A percentile compares a stretch with the other conserved stretches of the same genome.
Evolutionary conservation across 768 basidiomycete species (phyloP).

Genomic region (Phanerodontia chrysosporium): DNA sequence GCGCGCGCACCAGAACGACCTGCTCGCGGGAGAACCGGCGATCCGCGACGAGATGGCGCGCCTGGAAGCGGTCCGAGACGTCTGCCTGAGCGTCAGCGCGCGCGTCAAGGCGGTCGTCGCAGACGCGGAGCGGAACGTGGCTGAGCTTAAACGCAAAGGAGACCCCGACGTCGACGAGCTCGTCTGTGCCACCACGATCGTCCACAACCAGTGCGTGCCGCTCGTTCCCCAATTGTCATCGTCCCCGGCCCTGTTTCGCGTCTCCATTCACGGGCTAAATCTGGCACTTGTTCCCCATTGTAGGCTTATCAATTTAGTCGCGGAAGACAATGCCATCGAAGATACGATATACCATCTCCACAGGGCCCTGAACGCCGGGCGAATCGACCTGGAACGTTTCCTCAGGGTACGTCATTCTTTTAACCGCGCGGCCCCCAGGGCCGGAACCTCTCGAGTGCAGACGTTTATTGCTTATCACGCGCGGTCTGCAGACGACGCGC

Average conservation of each 20-base stretch:
- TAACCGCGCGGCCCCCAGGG: neutral
- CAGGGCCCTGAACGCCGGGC: slow-evolving; percentile 83
- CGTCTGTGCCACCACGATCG: slow-evolving; percentile 91
- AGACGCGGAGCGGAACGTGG: slow-evolving; percentile 67
- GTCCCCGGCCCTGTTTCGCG: slow-evolving; percentile 2
- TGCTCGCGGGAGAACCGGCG: slow-evolving; percentile 87
- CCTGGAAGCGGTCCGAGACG: slow-evolving; percentile 87
- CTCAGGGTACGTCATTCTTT: slow-evolving; percentile 59
- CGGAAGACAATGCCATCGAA: slow-evolving; percentile 98
- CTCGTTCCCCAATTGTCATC: slow-evolving; percentile 5
- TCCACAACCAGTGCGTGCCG: slow-evolving; percentile 86
- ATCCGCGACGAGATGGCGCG: slow-evolving; percentile 96
- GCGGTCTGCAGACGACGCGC: slow-evolving; percentile 59
- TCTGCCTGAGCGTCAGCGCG: slow-evolving; percentile 75
- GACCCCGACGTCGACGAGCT: slow-evolving; percentile 96
- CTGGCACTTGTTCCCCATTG: neutral
- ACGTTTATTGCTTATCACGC: neutral
- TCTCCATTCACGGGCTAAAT: neutral
- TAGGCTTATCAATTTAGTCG: slow-evolving; percentile 92
- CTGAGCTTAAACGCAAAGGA: slow-evolving; percentile 75
- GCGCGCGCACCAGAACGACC: slow-evolving; percentile 76
- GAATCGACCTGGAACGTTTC: slow-evolving; percentile 93
- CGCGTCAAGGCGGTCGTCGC: slow-evolving; percentile 61
- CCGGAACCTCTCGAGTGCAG: neutral
- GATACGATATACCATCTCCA: slow-evolving; percentile 98